Evolutionary conservation across 2,329 filamentous ascomycete genomes (phyloP).

Genomic region (Penicillium sp.): DNA sequence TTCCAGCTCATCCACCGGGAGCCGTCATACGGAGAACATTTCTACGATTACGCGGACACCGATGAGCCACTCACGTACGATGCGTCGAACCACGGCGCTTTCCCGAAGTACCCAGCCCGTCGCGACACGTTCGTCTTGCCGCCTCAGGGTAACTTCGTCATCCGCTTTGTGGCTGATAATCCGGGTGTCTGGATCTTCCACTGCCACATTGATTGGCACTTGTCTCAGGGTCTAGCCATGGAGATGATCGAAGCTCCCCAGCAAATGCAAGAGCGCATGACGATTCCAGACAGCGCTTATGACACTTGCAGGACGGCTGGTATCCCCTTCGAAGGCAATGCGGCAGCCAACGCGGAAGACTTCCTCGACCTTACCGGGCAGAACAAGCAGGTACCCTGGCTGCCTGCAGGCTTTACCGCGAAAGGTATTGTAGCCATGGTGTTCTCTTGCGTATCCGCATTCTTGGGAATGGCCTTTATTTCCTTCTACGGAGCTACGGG

Average conservation of each 20-base stretch:
- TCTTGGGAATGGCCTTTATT: conserved; percentile 63
- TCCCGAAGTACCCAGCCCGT: conserved; percentile 56
- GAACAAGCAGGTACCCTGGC: conserved; percentile 49
- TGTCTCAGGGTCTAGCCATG: conserved; percentile 60
- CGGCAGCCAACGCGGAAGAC: conserved; percentile 64
- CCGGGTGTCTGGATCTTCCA: conserved; percentile 65
- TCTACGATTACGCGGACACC: conserved; percentile 46
- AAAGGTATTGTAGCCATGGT: conserved; percentile 68
- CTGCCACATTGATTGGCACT: conserved; percentile 77
- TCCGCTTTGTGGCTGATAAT: conserved; percentile 48
- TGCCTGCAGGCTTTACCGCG: conserved; percentile 66
- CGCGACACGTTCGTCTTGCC: conserved; percentile 64
- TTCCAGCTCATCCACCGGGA: conserved; percentile 65
- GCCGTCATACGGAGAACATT: conserved; percentile 51
- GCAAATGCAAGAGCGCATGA: conserved; percentile 56
- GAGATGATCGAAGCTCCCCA: conserved; percentile 60
- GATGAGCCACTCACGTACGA: conserved; percentile 28
- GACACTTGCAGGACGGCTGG: conserved; percentile 53
- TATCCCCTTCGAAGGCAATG: conserved; percentile 60
- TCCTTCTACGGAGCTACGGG: conserved; percentile 53
- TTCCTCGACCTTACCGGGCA: conserved; percentile 60
- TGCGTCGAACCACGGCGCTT: conserved; percentile 31
- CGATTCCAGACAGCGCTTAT: conserved; percentile 58
- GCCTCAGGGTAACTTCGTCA: conserved; percentile 61
- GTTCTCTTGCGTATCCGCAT: conserved; percentile 64